phyloP scores from a whole-genome alignment of 1,284 basidiomycete genomes.

The Ustilago shanxiensis region DNA sequence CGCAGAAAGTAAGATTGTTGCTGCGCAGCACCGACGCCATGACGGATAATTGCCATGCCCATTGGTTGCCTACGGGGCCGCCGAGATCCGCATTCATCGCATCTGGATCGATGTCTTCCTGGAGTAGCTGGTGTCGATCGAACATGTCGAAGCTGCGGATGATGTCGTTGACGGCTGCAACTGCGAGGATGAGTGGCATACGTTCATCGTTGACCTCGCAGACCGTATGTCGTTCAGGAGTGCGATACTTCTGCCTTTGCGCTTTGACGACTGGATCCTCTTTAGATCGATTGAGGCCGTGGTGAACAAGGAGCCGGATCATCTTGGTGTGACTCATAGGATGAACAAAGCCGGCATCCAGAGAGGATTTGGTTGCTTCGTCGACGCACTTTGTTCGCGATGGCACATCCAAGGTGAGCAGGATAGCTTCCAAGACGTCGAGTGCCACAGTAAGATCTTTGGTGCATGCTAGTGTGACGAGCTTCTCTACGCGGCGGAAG shows the following conservation, averaged over 20 bases:
- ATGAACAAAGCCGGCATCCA: conserved; percentile 41
- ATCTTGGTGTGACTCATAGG: conserved; percentile 47
- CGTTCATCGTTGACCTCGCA: conserved; percentile 39
- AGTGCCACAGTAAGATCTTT: conserved; percentile 36
- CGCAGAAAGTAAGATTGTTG: conserved; percentile 37
- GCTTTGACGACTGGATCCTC: conserved; percentile 39
- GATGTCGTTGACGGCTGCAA: conserved; percentile 36
- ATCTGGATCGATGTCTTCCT: conserved; percentile 48
- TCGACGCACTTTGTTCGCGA: conserved; percentile 30
- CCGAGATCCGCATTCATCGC: conserved; percentile 31
- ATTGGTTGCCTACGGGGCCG: conserved; percentile 29
- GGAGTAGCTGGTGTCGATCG: conserved; percentile 35
- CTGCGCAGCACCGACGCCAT: conserved; percentile 40
- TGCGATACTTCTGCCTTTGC: conserved; percentile 22
- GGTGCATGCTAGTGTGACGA: conserved; percentile 34
- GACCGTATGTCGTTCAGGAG: conserved; percentile 6
- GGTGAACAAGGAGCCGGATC: conserved; percentile 35
- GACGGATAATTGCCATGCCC: conserved; percentile 40
- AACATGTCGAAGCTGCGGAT: conserved; percentile 43
- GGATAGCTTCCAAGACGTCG: conserved; percentile 41
- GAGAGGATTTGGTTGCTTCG: conserved; percentile 27
- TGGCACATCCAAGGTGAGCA: conserved; percentile 36
- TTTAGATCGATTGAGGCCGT: conserved; percentile 47
- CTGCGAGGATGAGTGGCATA: conserved; percentile 39
- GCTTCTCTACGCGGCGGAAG: conserved; percentile 36